Base-by-base conservation (phyloP, 148 eudicot species). In the Diospyros kaki region DNA sequence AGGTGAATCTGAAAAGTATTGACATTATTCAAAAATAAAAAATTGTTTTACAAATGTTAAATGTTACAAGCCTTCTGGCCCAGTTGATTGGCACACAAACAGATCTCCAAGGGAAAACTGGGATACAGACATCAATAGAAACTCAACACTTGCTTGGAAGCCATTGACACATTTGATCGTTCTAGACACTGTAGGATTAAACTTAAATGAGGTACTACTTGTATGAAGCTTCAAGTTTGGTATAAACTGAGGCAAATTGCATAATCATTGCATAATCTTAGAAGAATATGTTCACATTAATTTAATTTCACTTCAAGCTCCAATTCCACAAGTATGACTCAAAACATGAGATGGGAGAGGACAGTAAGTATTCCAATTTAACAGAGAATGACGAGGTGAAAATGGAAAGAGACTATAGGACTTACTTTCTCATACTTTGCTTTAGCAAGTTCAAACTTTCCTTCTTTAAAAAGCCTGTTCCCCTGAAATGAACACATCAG, bases 391-490 rank as follows among this genome's bases (percentile, higher is more conserved):
- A 40, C 42, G 44, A 46, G 51, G 17, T 54, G 73, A 73, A 17
- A 41, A 60, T 39, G 54, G 59, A 48, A 14, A 75, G 56, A 54
- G 66, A 53, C 28, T 28, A 41, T 58, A 45, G 7, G 40, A 80
- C 87, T 51, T 83, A 77, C 97, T 91, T 92, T 92, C 75, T 95
- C 99, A 83, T 95, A 95, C 88, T 95, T 95, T 44, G 99, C 96
- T 82, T 91, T 95, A 8, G 97, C 99, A 71, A 95, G 86, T 82
- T 87, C 97, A 76, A 81, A 92, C 82, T 95, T 95, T 58, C 84
- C 99, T 86, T 95, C 99, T 84, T 95, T 92, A 83, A 95, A 95
- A 66, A 95, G 93, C 86, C 97, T 88, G 80, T 95, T 95, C 81
- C 99, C 97, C 99, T 92, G 90, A 69, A 84, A 72, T 8, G 17